Evolutionary conservation across 495 filamentous ascomycete genomes (phyloP).

Genomic region (Xylaria flabelliformis): DNA sequence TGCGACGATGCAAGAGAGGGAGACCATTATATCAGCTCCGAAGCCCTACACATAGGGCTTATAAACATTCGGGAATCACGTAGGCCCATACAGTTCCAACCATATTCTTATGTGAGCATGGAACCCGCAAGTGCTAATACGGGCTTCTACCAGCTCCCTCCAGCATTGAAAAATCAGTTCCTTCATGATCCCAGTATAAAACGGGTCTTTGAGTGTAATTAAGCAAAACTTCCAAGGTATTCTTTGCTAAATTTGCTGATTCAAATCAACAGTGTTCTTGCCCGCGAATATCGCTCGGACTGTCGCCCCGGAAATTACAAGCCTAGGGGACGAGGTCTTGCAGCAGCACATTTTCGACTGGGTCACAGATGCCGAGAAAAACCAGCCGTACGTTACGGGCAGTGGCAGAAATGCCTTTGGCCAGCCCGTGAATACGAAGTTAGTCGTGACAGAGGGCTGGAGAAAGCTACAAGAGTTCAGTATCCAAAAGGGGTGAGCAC

Average conservation of each 20-base stretch:
- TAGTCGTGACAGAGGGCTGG: slow-evolving; percentile 66
- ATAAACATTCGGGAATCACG: background rate
- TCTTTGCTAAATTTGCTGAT: slow-evolving; percentile 7
- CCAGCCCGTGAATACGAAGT: slow-evolving; percentile 46
- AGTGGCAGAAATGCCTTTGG: slow-evolving; percentile 58
- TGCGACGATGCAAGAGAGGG: background rate
- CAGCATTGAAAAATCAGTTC: slow-evolving; percentile 56
- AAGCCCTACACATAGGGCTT: background rate
- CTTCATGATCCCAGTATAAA: slow-evolving; percentile 53
- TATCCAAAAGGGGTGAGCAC: slow-evolving; percentile 51
- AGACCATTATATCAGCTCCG: background rate
- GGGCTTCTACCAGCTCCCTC: slow-evolving; percentile 58
- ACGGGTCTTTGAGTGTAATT: slow-evolving; percentile 49
- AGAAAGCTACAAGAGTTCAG: slow-evolving; percentile 59
- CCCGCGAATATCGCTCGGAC: slow-evolving; percentile 44
- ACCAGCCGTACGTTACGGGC: slow-evolving; percentile 60
- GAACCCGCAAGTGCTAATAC: slow-evolving; percentile 53
- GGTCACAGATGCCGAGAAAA: slow-evolving; percentile 64
- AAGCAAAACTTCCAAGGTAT: background rate
- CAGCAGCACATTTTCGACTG: slow-evolving; percentile 53
- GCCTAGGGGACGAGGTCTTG: slow-evolving; percentile 56
- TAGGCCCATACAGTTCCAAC: background rate
- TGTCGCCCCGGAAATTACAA: slow-evolving; percentile 47
- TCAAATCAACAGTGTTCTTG: slow-evolving; percentile 50
- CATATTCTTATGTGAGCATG: slow-evolving; percentile 30